phyloP scores from a whole-genome alignment of 208 protist species.

The Naegleria fowleri region DNA sequence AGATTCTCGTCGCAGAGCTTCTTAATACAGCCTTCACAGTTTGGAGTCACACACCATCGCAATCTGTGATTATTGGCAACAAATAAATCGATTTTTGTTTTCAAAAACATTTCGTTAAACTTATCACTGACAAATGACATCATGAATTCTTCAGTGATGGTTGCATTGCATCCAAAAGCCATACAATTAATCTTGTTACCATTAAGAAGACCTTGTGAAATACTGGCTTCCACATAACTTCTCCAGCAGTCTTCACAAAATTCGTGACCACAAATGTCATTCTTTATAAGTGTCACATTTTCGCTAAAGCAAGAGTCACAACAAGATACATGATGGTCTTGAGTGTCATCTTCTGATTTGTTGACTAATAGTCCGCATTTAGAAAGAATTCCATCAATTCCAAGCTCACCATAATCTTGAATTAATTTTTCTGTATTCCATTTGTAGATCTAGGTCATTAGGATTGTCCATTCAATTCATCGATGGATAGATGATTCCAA shows the following conservation, averaged over 20 bases:
- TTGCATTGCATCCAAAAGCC: not conserved
- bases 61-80: not conserved
- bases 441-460: not conserved
- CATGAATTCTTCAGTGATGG: not conserved
- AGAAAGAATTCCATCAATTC: not conserved
- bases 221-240: not conserved
- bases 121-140: not conserved
- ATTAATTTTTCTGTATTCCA: conserved; percentile 4
- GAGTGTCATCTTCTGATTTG: not conserved
- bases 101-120: not conserved
- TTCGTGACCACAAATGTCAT: not conserved
- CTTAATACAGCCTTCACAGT: not conserved
- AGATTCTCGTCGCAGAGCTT: not conserved
- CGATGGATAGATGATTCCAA: too few relatives aligned
- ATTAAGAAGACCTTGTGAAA: not conserved
- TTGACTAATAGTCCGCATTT: not conserved
- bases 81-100: not conserved
- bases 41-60: not conserved
- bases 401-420: not conserved
- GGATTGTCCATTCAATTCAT: too few relatives aligned
- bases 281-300: not conserved
- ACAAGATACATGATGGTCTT: not conserved
- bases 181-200: not conserved
- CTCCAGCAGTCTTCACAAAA: not conserved
- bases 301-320: not conserved